These are phyloP conservation scores for Fraxinus baroniana DNA, from an alignment of 305 asterid species.

Conservation along the genomic window DNA sequence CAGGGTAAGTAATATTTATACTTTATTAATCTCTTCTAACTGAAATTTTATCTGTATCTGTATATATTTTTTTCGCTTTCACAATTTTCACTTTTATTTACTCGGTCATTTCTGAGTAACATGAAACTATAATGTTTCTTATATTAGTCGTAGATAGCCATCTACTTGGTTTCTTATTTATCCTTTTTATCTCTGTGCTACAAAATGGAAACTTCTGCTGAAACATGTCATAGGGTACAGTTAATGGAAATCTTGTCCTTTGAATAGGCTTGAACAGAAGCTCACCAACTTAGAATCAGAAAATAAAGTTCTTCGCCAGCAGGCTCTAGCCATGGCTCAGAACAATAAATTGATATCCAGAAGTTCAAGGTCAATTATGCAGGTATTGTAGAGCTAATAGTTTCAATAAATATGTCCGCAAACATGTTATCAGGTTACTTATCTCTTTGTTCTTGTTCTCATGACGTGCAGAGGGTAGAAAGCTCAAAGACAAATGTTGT, in stretches of 20 bases:
- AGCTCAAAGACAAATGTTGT: conserved; percentile 60
- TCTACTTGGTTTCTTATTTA: conserved; percentile 4
- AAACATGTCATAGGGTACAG: conserved; percentile 19
- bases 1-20: not conserved
- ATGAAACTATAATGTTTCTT: not conserved
- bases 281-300: conserved; percentile 86
- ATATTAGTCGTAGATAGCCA: conserved; percentile 2
- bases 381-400: conserved; percentile 45
- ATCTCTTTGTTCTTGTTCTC: conserved; percentile 29
- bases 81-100: not conserved
- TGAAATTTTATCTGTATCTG: conserved; percentile 7
- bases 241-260: conserved; percentile 34
- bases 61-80: not conserved
- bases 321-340: conserved; percentile 97
- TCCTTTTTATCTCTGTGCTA: conserved; percentile 22
- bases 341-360: conserved; percentile 66
- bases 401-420: conserved; percentile 20
- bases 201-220: conserved; percentile 6
- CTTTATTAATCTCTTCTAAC: conserved; percentile 8
- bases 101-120: not conserved
- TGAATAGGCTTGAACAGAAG: conserved; percentile 86
- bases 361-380: conserved; percentile 86
- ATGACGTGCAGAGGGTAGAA: conserved; percentile 63
- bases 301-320: conserved; percentile 97
- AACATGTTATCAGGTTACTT: conserved; percentile 25